Percentiles rank a stretch among this genome's conserved stretches.
phyloP scores from a whole-genome alignment of 768 basidiomycete species.

The Postia placenta region DNA sequence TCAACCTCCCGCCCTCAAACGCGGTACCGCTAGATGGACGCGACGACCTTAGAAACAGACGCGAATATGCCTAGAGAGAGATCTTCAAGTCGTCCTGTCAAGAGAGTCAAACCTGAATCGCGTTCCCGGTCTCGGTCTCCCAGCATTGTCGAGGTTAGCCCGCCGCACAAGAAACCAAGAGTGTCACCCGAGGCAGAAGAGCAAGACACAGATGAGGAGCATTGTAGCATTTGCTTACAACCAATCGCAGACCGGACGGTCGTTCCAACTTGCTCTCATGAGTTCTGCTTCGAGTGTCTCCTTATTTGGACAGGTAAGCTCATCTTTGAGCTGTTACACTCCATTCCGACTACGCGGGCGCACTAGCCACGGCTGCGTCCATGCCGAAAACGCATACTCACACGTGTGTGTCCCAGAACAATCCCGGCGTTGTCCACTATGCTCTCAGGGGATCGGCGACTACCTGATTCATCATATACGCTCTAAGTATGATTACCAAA shows the following conservation, averaged over 20 bases:
- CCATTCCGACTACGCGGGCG: too few species aligned
- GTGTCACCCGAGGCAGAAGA: slow-evolving; percentile 8
- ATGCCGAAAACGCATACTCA: too few species aligned
- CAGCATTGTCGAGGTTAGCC: neutral
- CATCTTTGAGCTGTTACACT: too few species aligned
- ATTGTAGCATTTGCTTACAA: slow-evolving; percentile 88
- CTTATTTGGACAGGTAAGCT: slow-evolving; percentile 77
- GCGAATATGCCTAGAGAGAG: too few species aligned
- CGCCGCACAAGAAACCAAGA: neutral
- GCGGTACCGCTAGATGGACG: too few species aligned
- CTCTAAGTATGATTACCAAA: slow-evolving; percentile 75
- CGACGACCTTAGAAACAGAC: too few species aligned
- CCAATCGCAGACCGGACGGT: slow-evolving; percentile 70
- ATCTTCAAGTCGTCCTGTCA: slow-evolving; percentile 11
- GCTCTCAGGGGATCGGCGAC: slow-evolving; percentile 58
- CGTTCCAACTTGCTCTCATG: slow-evolving; percentile 82
- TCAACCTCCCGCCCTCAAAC: too few species aligned
- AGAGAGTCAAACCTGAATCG: slow-evolving; percentile 15
- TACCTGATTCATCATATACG: slow-evolving; percentile 79
- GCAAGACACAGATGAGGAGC: slow-evolving; percentile 42
- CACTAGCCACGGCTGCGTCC: too few species aligned
- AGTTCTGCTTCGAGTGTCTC: slow-evolving; percentile 91
- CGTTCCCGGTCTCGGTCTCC: slow-evolving; percentile 1
- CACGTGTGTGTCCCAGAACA: slow-evolving; percentile 53
- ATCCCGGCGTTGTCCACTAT: slow-evolving; percentile 74